These are phyloP conservation scores for Pythium plurisporium DNA, from an alignment of 352 stramenopile genomes.

Conservation along the genomic window DNA sequence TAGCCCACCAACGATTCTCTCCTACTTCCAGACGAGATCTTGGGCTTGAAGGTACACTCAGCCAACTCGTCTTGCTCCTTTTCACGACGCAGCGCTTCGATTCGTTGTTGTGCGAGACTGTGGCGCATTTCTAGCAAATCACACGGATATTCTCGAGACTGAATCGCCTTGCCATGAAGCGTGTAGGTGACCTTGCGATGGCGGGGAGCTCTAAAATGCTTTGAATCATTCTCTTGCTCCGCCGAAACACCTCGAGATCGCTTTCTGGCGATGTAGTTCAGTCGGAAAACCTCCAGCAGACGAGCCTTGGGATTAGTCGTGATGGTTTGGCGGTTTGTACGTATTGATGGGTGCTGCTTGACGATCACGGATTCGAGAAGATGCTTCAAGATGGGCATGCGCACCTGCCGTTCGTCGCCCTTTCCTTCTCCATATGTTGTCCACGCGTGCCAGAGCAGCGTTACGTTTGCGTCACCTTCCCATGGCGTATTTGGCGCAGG, in stretches of 20 bases:
- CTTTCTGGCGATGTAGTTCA: constrained; percentile 35
- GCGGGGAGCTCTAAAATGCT: background rate
- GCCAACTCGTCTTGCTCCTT: constrained; percentile 38
- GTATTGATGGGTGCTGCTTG: background rate
- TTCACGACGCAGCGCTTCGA: constrained; percentile 30
- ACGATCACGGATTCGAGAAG: constrained; percentile 26
- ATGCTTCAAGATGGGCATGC: constrained; percentile 16
- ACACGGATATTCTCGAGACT: background rate
- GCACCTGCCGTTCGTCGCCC: constrained; percentile 4
- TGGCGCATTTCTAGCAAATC: constrained; percentile 38
- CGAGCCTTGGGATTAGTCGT: background rate
- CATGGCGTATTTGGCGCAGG: constrained; percentile 33
- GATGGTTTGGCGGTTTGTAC: too few relatives aligned
- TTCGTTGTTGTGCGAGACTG: constrained; percentile 8
- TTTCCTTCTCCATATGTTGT: constrained; percentile 22
- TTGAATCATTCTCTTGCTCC: background rate
- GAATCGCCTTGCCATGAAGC: constrained; percentile 9
- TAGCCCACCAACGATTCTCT: background rate
- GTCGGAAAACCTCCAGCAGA: constrained; percentile 29
- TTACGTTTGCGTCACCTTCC: constrained; percentile 26
- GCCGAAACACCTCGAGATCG: constrained; percentile 2
- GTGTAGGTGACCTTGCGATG: constrained; percentile 1
- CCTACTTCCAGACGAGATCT: constrained; percentile 3
- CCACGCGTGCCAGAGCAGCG: constrained; percentile 55
- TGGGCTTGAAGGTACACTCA: constrained; percentile 54